Conservation (phyloP, 1,139 yeast genomes). For the Ogataea hybrid region DNA sequence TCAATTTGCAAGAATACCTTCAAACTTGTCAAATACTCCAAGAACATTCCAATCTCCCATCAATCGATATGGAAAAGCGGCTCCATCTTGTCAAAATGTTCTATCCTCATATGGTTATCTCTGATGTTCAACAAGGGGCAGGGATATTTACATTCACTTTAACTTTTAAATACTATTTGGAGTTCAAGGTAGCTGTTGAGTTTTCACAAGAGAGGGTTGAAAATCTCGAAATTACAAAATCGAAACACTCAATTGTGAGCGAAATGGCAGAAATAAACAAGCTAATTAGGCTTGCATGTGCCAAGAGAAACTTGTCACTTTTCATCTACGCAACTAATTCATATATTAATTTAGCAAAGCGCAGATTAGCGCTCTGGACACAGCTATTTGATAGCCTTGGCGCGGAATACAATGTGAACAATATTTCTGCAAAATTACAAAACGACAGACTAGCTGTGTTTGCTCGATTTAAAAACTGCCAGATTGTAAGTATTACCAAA, state of each 20-base stretch:
- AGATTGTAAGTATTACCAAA: constrained; percentile 9
- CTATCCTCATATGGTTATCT: constrained; percentile 28
- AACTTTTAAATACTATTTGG: constrained; percentile 15
- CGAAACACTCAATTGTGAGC: constrained; percentile 8
- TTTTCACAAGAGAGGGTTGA: constrained; percentile 10
- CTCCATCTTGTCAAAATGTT: constrained; percentile 22
- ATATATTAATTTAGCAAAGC: constrained; percentile 17
- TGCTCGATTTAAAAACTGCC: constrained; percentile 16
- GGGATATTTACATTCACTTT: constrained; percentile 9
- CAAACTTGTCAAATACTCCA: constrained; percentile 14
- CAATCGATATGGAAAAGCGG: constrained; percentile 26
- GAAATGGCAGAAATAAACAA: constrained; percentile 18
- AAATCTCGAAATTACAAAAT: constrained; percentile 10
- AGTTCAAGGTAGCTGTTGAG: constrained; percentile 16
- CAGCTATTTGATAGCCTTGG: constrained; percentile 14
- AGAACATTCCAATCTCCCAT: constrained; percentile 27
- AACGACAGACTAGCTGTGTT: constrained; percentile 9
- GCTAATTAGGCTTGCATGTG: constrained; percentile 12
- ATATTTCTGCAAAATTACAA: background rate
- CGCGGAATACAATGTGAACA: constrained; percentile 11
- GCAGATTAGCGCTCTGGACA: constrained; percentile 20
- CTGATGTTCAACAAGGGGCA: constrained; percentile 1
- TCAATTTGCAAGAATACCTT: constrained; percentile 15
- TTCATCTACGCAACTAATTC: constrained; percentile 26
- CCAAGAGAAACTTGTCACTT: constrained; percentile 22